Conservation (phyloP, 2,329 filamentous ascomycete genomes). For the Aspergillus amoenus region DNA sequence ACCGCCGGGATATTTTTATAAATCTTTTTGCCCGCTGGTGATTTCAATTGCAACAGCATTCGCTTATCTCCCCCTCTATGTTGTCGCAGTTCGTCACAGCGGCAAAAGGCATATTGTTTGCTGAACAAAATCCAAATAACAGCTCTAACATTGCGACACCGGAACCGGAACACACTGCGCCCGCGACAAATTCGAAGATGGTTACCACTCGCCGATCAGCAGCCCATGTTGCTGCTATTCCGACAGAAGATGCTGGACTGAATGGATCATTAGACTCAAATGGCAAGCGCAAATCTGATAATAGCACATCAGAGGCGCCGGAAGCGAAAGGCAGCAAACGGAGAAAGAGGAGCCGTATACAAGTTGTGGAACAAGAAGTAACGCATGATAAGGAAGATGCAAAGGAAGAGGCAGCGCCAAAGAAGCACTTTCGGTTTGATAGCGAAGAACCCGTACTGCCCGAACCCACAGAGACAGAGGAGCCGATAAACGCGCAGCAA, state of each 20-base stretch:
- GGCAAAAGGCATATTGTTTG: slow-evolving; percentile 41
- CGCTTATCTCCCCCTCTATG: slow-evolving; percentile 31
- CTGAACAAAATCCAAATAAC: slow-evolving; percentile 19
- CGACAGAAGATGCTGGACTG: slow-evolving; percentile 12
- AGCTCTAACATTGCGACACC: slow-evolving; percentile 5
- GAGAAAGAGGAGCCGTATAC: slow-evolving; percentile 29
- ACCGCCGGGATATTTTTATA: slow-evolving; percentile 9
- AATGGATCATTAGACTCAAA: slow-evolving; percentile 19
- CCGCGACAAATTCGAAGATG: slow-evolving; percentile 30
- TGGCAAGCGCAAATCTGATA: slow-evolving; percentile 36
- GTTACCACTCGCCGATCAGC: slow-evolving; percentile 34
- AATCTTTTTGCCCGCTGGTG: slow-evolving; percentile 8
- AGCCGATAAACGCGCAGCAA: slow-evolving; percentile 19
- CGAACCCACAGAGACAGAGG: slow-evolving; percentile 19
- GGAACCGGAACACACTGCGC: slow-evolving; percentile 3
- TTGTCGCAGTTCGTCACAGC: slow-evolving; percentile 43
- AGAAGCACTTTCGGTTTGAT: slow-evolving; percentile 40
- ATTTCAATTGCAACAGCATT: not conserved
- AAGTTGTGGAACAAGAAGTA: slow-evolving; percentile 16
- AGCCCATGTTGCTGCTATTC: slow-evolving; percentile 20
- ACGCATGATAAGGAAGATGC: slow-evolving; percentile 16
- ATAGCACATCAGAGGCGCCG: slow-evolving; percentile 19
- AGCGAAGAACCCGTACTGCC: slow-evolving; percentile 40
- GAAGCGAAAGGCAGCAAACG: slow-evolving; percentile 34
- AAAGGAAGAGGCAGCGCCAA: slow-evolving; percentile 18